These are phyloP conservation scores for Candida broadrunensis DNA, from an alignment of 805 yeast species.

Conservation along the genomic window DNA sequence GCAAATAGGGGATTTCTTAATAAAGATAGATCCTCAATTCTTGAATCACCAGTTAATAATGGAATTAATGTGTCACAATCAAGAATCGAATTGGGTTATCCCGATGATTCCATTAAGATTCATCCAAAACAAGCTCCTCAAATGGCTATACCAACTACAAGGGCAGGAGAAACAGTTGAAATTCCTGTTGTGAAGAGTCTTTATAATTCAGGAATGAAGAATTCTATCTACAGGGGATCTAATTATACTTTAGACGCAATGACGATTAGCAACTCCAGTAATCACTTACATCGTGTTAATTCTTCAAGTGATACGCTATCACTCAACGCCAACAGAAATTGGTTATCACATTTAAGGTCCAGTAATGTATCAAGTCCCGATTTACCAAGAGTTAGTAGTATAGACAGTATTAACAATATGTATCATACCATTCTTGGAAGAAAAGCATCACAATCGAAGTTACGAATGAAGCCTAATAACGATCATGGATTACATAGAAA, in stretches of 20 bases:
- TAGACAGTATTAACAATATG: conserved; percentile 24
- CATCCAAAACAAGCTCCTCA: conserved; percentile 28
- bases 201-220: background rate
- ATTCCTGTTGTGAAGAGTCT: conserved; percentile 38
- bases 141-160: conserved; percentile 79
- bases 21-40: background rate
- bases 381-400: conserved; percentile 15
- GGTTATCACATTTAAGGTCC: conserved; percentile 13
- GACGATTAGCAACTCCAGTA: background rate
- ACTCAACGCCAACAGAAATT: background rate
- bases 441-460: conserved; percentile 10
- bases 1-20: background rate
- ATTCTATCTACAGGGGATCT: background rate
- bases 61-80: conserved; percentile 4
- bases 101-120: conserved; percentile 11
- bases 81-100: conserved; percentile 3
- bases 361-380: conserved; percentile 14
- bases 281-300: background rate
- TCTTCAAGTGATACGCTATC: background rate
- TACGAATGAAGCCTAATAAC: conserved; percentile 10
- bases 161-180: conserved; percentile 76
- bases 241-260: background rate
- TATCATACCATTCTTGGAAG: conserved; percentile 19
- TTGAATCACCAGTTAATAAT: background rate
- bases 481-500: background rate